These are phyloP conservation scores for Geotrichum europaeum DNA, from an alignment of 1,139 yeast species.

Conservation along the genomic window DNA sequence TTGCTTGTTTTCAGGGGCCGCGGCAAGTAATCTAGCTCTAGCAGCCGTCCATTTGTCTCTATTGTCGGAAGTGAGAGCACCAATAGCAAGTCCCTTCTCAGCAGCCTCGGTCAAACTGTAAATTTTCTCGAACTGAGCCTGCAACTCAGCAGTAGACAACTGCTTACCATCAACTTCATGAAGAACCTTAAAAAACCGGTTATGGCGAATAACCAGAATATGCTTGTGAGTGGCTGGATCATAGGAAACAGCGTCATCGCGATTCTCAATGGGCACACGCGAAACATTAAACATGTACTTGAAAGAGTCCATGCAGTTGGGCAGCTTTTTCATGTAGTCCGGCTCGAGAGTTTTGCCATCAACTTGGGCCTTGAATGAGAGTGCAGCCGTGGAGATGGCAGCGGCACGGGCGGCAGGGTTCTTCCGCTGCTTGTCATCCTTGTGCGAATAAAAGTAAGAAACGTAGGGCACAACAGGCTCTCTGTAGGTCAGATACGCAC, in stretches of 20 bases:
- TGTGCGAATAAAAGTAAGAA: constrained; percentile 83
- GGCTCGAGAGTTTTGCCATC: constrained; percentile 47
- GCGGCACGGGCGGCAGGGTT: constrained; percentile 76
- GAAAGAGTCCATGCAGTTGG: constrained; percentile 93
- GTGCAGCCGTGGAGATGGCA: constrained; percentile 43
- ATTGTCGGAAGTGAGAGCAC: constrained; percentile 76
- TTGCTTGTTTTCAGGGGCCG: constrained; percentile 48
- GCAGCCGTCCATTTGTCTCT: constrained; percentile 75
- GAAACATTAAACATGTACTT: constrained; percentile 86
- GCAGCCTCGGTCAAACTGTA: constrained; percentile 44
- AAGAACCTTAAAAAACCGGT: constrained; percentile 74
- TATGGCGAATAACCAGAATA: constrained; percentile 66
- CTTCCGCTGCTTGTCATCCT: constrained; percentile 49
- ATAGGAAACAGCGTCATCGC: constrained; percentile 33
- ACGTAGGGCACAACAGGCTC: constrained; percentile 94
- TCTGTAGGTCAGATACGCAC: constrained; percentile 83
- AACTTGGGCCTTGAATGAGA: constrained; percentile 36
- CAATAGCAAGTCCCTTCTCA: constrained; percentile 51
- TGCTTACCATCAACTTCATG: constrained; percentile 49
- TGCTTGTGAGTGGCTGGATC: constrained; percentile 57
- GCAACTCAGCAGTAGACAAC: constrained; percentile 56
- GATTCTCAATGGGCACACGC: constrained; percentile 61
- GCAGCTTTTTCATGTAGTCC: constrained; percentile 72
- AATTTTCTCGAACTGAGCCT: constrained; percentile 54
- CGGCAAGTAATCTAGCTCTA: constrained; percentile 51